These are phyloP conservation scores for Solanum hybrid DNA, from an alignment of 305 asterid genomes.

Conservation along the genomic window DNA sequence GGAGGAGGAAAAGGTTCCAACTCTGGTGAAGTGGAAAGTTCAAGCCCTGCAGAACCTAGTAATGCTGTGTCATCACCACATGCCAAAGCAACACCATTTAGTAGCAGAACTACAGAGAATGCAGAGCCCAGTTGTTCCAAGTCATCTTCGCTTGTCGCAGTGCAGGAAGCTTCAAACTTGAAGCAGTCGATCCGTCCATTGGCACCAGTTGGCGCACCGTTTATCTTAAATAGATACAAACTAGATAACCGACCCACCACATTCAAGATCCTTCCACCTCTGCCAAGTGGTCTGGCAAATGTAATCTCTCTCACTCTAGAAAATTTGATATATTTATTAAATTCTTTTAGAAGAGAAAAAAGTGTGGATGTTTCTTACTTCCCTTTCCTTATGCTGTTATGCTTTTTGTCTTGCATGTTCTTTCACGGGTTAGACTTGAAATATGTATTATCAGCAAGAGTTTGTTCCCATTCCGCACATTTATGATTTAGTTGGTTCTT, in stretches of 20 bases:
- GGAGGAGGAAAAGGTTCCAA: constrained; percentile 37
- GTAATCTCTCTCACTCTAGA: constrained; percentile 26
- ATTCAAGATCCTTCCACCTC: constrained; percentile 67
- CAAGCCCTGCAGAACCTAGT: constrained; percentile 21
- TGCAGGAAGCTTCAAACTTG: constrained; percentile 29
- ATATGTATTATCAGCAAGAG: background rate
- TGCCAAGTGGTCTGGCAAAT: constrained; percentile 71
- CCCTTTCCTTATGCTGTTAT: background rate
- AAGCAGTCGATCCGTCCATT: constrained; percentile 48
- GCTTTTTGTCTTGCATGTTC: background rate
- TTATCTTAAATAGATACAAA: constrained; percentile 60
- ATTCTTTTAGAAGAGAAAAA: background rate
- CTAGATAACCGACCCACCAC: constrained; percentile 93
- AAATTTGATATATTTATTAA: background rate
- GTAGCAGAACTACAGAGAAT: constrained; percentile 28
- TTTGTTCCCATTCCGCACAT: background rate
- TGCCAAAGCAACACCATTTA: constrained; percentile 20
- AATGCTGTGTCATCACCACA: constrained; percentile 28
- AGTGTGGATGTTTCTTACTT: background rate
- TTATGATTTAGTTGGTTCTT: background rate
- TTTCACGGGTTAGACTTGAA: background rate
- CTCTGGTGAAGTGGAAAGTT: constrained; percentile 36
- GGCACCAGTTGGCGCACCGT: constrained; percentile 47
- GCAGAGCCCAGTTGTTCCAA: constrained; percentile 24
- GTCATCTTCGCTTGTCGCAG: constrained; percentile 20